phyloP scores from a whole-genome alignment of 768 basidiomycete species.

The Rhizopogon sp. region DNA sequence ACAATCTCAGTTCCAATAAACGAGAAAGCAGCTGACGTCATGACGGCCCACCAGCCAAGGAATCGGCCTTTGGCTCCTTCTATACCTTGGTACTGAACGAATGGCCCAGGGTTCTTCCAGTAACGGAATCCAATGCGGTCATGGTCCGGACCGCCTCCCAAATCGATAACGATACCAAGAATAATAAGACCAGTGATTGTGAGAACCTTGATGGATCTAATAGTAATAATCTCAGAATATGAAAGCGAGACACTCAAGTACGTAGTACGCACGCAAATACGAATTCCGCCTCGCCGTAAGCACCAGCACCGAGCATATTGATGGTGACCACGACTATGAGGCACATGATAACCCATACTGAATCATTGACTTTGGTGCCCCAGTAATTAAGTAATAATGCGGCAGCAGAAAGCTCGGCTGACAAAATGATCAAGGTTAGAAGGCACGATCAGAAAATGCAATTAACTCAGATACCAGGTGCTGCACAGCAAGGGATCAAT shows the following conservation, averaged over 20 bases:
- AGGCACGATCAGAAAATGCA: not conserved
- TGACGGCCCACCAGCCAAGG: conserved; percentile 62
- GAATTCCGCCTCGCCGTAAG: conserved; percentile 84
- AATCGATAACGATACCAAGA: conserved; percentile 70
- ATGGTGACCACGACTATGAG: conserved; percentile 72
- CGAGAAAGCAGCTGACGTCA: conserved; percentile 89
- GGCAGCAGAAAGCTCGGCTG: conserved; percentile 36
- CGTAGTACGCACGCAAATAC: conserved; percentile 55
- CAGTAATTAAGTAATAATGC: conserved; percentile 77
- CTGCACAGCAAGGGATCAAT: conserved; percentile 14
- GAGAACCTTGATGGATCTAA: conserved; percentile 81
- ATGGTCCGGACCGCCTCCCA: conserved; percentile 83
- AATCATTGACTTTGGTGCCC: conserved; percentile 51
- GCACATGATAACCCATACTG: conserved; percentile 78
- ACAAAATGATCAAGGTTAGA: conserved; percentile 3
- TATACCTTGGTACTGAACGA: conserved; percentile 66
- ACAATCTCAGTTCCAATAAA: conserved; percentile 95
- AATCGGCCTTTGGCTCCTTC: conserved; percentile 71
- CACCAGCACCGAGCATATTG: conserved; percentile 71
- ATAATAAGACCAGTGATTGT: conserved; percentile 72
- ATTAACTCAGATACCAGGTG: not conserved
- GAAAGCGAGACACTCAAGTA: not conserved
- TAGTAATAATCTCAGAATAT: not conserved
- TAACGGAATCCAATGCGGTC: conserved; percentile 59
- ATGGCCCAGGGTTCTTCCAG: conserved; percentile 89